These are phyloP conservation scores for Nitzschia sp. DNA, from an alignment of 108 stramenopile species.

Conservation along the genomic window DNA sequence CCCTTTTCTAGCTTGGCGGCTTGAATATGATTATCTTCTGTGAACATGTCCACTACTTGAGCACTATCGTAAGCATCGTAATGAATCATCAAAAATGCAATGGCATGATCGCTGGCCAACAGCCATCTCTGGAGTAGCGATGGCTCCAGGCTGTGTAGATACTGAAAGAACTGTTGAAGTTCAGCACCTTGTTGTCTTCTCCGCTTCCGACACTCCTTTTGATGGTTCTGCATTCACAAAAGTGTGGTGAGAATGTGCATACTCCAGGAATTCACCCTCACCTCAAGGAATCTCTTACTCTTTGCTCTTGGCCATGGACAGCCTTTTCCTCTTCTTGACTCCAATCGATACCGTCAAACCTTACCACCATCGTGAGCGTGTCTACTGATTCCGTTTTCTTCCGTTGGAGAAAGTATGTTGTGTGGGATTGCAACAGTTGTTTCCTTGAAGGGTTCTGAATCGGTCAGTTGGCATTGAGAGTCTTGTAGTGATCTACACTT, in stretches of 20 bases:
- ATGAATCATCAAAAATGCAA: constrained; percentile 9
- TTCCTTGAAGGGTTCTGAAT: no score
- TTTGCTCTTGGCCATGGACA: constrained; percentile 12
- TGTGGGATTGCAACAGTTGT: no score
- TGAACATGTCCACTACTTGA: background rate
- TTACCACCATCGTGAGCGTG: constrained; percentile 2
- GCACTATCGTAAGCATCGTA: background rate
- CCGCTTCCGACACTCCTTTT: background rate
- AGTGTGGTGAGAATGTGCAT: background rate
- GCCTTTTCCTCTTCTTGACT: constrained; percentile 10
- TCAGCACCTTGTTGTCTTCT: background rate
- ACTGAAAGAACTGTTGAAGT: background rate
- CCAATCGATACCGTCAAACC: constrained; percentile 15
- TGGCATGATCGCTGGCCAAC: constrained; percentile 1
- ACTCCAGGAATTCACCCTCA: background rate
- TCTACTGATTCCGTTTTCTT: no score
- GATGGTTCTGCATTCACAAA: background rate
- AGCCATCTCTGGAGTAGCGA: background rate
- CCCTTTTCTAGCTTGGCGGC: background rate
- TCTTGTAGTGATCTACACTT: no score
- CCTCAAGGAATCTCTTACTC: background rate
- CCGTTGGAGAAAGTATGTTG: no score
- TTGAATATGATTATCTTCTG: background rate
- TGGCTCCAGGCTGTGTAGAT: background rate
- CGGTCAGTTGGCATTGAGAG: no score